Percentiles rank a stretch among this genome's conserved stretches.
phyloP scores from a whole-genome alignment of 2,329 filamentous ascomycete species.

The Monosporascus sp. region DNA sequence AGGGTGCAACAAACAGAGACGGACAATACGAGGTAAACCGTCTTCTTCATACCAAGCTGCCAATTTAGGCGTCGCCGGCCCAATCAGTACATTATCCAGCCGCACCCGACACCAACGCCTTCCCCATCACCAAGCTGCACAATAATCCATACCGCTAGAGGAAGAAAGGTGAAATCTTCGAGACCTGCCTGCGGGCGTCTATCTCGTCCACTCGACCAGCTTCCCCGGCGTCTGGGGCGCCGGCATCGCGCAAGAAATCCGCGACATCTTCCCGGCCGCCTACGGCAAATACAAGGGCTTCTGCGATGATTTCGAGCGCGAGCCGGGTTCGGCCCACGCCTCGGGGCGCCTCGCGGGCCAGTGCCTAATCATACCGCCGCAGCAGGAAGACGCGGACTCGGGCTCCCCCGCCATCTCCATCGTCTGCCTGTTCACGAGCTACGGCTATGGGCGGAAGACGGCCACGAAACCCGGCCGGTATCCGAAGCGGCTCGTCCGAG shows the following conservation, averaged over 20 bases:
- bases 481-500: slow-evolving; percentile 6
- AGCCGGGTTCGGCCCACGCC: slow-evolving; percentile 10
- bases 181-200: slow-evolving; percentile 5
- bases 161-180: background rate
- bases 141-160: background rate
- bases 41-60: too few species aligned
- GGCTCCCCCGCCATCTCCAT: slow-evolving; percentile 16
- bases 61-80: too few species aligned
- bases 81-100: too few species aligned
- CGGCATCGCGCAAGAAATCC: slow-evolving; percentile 24
- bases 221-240: slow-evolving; percentile 27
- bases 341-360: slow-evolving; percentile 16
- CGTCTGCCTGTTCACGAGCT: slow-evolving; percentile 19
- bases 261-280: slow-evolving; percentile 19
- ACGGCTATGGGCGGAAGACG: slow-evolving; percentile 12
- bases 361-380: slow-evolving; percentile 25
- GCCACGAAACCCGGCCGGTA: slow-evolving; percentile 13
- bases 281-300: slow-evolving; percentile 19
- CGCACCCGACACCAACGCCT: too few species aligned
- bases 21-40: too few species aligned
- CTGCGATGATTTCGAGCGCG: slow-evolving; percentile 15
- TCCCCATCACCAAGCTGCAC: background rate
- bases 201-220: slow-evolving; percentile 28
- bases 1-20: too few species aligned
- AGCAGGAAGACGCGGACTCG: slow-evolving; percentile 12